Evolutionary conservation across 352 stramenopile genomes (phyloP), one percentile per base, ranked within the genome.

Genomic region (Pythium aquatile): DNA sequence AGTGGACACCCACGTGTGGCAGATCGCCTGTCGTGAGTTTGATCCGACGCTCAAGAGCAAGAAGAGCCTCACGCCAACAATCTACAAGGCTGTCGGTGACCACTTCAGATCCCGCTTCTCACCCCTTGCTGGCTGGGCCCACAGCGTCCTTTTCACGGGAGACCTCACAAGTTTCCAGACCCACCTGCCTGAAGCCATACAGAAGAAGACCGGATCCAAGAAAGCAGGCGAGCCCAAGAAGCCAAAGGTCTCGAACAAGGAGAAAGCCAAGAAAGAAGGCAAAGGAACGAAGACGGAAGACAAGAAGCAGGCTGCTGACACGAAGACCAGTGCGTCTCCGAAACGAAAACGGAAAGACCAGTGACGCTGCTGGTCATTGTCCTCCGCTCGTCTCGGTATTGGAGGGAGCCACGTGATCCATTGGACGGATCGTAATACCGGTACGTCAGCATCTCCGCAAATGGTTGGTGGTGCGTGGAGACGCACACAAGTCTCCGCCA

Each of bases 1-100:
- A 13, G 92, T 98, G 6, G 96, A 98, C 73, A 94, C 94, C 16
- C 96, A 98, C 68, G 88, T 98, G 5, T 96, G 90, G 85, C 86
- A 94, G 32, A 97, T 98, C 70, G 89, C 90, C n/a, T 83, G 82
- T 32, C 76, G 80, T 24, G 80, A 90, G 47, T 85, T 87, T 66
- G 76, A 83, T 48, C 42, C 56, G 14, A 63, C 59, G 40, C 57
- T 73, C 8, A 61, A 73, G 47, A 52, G 66, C 48, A 70, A 70
- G 51, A 88, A 88, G 49, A 85, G 68, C 26, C 58, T 94, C 20
- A 95, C 86, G 32, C 85, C 85, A n/a, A 76, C 65, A 5, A 65
- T 93, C 2, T 94, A 95, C 61, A 69, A 81, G 58, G 72, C 76
- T 49, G 92, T 98, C 2, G 90, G 90, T 17, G 76, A 98, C 47